phyloP scores from a whole-genome alignment of 2,329 filamentous ascomycete species.

The Ophiobolus disseminans region DNA sequence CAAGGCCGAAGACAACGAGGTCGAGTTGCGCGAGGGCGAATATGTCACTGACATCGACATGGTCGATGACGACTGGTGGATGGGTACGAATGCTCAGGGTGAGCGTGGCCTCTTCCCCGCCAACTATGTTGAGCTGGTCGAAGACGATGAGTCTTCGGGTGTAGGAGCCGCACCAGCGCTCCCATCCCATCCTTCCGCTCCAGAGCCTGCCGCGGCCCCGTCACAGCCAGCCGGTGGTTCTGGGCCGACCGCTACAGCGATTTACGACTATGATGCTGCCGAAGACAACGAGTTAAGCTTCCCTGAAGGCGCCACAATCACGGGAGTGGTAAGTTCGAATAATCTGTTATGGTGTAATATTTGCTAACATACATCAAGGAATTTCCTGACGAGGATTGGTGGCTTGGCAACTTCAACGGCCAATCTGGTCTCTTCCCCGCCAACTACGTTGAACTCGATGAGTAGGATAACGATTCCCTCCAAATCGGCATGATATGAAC shows the following conservation, averaged over 20 bases:
- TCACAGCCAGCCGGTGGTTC: conserved; percentile 48
- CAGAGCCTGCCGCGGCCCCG: conserved; percentile 37
- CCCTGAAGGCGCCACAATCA: conserved; percentile 85
- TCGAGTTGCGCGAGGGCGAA: conserved; percentile 88
- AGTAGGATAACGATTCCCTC: conserved; percentile 37
- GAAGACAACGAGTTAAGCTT: conserved; percentile 91
- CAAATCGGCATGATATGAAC: background rate
- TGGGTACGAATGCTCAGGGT: conserved; percentile 85
- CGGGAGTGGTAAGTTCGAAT: conserved; percentile 69
- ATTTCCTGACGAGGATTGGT: conserved; percentile 99
- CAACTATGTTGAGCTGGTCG: conserved; percentile 92
- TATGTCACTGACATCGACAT: conserved; percentile 91
- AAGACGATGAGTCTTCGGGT: conserved; percentile 60
- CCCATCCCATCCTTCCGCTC: conserved; percentile 52
- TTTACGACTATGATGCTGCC: conserved; percentile 96
- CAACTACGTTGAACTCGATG: conserved; percentile 59
- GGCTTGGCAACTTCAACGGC: conserved; percentile 86
- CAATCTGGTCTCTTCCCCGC: conserved; percentile 79
- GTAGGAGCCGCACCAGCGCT: conserved; percentile 44
- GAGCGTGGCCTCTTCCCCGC: conserved; percentile 92
- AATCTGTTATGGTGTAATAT: background rate
- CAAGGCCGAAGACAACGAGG: conserved; percentile 95
- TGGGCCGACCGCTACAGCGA: conserved; percentile 77
- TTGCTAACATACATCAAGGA: conserved; percentile 62
- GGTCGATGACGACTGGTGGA: conserved; percentile 99